Percentiles rank a stretch among this genome's conserved stretches.
These are phyloP conservation scores for Prunus persica DNA, from an alignment of 306 rosid species.

Conservation along the genomic window Prunus_persica_NCBIv2 NC_034015.1:21807501-21808000, in stretches of 20 bases:
- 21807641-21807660: neutral
- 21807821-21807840: neutral
- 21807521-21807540: neutral
- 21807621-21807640: neutral
- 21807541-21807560: neutral
- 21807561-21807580: neutral
- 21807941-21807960: neutral
- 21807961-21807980: neutral
- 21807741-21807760: constrained; percentile 70
- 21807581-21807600: neutral
- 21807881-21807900: too few relatives aligned
- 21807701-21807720: constrained; percentile 66
- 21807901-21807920: neutral
- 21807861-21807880: neutral
- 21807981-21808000: neutral
- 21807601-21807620: neutral
- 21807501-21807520: neutral
- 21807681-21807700: constrained; percentile 47
- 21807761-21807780: constrained; percentile 52
- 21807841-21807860: constrained; percentile 1
- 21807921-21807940: neutral
- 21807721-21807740: constrained; percentile 65
- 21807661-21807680: constrained; percentile 49
- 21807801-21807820: neutral
- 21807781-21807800: neutral